phyloP scores from a whole-genome alignment of 2,329 filamentous ascomycete species.

The Pestalotiopsis sp. region DNA sequence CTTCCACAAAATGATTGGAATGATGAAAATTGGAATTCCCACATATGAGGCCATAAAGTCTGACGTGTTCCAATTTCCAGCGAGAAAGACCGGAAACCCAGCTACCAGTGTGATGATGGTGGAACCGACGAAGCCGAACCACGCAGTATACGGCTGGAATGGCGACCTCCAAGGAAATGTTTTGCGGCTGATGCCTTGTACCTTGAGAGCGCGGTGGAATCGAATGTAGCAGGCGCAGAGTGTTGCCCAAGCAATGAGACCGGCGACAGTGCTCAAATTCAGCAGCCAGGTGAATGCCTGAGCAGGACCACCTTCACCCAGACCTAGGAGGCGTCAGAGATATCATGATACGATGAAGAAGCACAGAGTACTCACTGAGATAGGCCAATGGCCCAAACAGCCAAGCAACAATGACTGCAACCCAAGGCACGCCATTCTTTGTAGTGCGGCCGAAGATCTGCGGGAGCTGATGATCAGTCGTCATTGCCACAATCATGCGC shows the following conservation, averaged over 20 bases:
- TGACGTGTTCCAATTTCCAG: constrained; percentile 25
- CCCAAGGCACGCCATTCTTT: constrained; percentile 45
- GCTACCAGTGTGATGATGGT: constrained; percentile 25
- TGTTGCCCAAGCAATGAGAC: constrained; percentile 18
- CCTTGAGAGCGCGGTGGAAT: constrained; percentile 15
- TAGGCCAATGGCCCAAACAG: constrained; percentile 44
- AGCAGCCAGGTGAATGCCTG: constrained; percentile 24
- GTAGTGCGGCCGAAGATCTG: constrained; percentile 40
- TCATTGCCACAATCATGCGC: constrained; percentile 21
- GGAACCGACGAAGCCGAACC: constrained; percentile 18
- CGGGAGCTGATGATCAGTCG: constrained; percentile 24
- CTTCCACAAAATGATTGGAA: constrained; percentile 46
- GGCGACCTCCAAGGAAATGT: constrained; percentile 15
- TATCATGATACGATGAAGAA: neutral
- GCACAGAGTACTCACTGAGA: constrained; percentile 27
- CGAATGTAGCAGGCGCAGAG: constrained; percentile 19
- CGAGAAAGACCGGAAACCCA: constrained; percentile 31
- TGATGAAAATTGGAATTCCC: constrained; percentile 42
- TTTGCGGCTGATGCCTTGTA: constrained; percentile 14
- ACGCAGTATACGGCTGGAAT: constrained; percentile 17
- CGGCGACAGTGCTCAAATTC: constrained; percentile 16
- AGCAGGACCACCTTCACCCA: constrained; percentile 17
- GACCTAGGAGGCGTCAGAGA: neutral
- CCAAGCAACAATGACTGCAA: constrained; percentile 39
- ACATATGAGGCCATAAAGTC: constrained; percentile 42